phyloP scores from a whole-genome alignment of 139 green algal species.

The Coelastrella sp. region DNA sequence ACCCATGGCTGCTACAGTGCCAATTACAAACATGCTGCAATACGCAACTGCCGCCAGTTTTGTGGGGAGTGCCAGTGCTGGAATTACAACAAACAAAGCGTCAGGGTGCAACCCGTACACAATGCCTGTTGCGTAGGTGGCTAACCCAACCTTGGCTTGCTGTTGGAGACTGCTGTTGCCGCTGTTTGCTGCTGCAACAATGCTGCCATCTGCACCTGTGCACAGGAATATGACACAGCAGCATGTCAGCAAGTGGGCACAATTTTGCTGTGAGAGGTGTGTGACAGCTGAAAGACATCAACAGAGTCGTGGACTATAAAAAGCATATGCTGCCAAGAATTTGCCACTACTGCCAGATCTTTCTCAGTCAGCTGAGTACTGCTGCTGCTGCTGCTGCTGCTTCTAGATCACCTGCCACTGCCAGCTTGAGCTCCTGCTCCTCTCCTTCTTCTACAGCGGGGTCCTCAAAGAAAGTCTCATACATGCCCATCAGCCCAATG shows the following conservation, averaged over 20 bases:
- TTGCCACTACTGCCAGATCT: neutral
- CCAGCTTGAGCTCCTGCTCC: constrained; percentile 54
- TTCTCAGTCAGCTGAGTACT: neutral
- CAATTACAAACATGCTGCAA: constrained; percentile 94
- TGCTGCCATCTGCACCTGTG: constrained; percentile 21
- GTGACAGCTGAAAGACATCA: neutral
- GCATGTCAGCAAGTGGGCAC: neutral
- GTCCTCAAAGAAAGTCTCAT: constrained; percentile 80
- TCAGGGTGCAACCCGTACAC: constrained; percentile 98
- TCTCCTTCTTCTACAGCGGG: constrained; percentile 31
- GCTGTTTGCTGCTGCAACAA: neutral
- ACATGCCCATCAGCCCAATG: constrained; percentile 92
- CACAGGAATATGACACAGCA: neutral
- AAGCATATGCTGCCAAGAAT: too few relatives aligned
- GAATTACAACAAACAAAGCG: constrained; percentile 96
- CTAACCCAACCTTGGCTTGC: constrained; percentile 49
- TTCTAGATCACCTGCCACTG: constrained; percentile 51
- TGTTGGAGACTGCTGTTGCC: constrained; percentile 13
- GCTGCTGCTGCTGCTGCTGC: neutral
- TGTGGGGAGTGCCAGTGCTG: constrained; percentile 94
- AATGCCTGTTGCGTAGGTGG: constrained; percentile 94
- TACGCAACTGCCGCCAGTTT: constrained; percentile 90
- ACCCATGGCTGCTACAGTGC: constrained; percentile 96
- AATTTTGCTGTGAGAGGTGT: too few relatives aligned
- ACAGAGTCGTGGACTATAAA: too few relatives aligned